phyloP scores from a whole-genome alignment of 2,329 filamentous ascomycete species.

The Penicillium sp. region DNA sequence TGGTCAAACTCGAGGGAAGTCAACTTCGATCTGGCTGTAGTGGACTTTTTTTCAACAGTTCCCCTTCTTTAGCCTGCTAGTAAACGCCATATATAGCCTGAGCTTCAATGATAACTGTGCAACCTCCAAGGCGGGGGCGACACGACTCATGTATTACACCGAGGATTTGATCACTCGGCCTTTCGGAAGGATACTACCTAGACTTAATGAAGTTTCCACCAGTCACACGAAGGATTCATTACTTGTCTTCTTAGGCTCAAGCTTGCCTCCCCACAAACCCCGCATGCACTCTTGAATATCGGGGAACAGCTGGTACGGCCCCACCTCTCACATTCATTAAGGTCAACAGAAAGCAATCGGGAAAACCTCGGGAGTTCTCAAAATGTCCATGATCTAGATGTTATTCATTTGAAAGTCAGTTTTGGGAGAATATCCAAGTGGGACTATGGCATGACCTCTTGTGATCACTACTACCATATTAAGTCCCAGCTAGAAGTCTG shows the following conservation, averaged over 20 bases:
- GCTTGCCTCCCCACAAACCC: conserved; percentile 7
- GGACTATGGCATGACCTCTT: background rate
- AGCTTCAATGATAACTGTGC: too few relatives aligned
- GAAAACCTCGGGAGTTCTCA: background rate
- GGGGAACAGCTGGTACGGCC: conserved; percentile 10
- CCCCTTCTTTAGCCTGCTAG: too few relatives aligned
- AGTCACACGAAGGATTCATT: background rate
- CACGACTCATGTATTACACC: background rate
- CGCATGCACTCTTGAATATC: conserved; percentile 1
- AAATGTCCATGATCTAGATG: background rate
- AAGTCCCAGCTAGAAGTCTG: background rate
- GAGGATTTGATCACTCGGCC: background rate
- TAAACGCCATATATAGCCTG: too few relatives aligned
- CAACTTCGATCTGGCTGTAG: too few relatives aligned
- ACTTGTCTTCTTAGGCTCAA: background rate
- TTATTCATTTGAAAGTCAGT: too few relatives aligned
- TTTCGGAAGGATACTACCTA: background rate
- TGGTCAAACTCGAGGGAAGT: background rate
- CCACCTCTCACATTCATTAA: background rate
- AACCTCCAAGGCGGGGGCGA: background rate
- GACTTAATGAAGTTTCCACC: background rate
- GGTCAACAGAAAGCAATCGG: background rate
- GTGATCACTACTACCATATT: background rate
- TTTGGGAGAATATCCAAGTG: too few relatives aligned
- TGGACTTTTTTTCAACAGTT: too few relatives aligned